Evolutionary conservation across 768 basidiomycete genomes (phyloP), one percentile per base, ranked within the genome.

Genomic region (Lactarius hengduanensis): DNA sequence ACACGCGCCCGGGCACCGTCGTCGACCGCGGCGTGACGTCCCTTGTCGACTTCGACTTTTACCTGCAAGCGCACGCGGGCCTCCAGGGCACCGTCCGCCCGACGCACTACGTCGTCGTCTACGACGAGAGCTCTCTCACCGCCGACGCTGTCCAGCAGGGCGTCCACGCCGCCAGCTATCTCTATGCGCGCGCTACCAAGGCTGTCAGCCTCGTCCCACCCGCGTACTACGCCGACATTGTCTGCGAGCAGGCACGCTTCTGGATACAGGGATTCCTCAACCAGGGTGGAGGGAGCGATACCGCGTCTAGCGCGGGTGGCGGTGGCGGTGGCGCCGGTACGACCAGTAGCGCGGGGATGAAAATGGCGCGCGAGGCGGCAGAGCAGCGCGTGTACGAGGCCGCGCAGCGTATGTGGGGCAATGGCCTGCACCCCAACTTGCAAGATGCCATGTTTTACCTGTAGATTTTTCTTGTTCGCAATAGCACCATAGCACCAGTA

Each of bases 181-280:
- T 91, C 16, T 95, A 91, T 70, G 91, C 89, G 0, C 84, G 92
- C 4, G 91, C 92, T 0, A 95, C 91, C 3, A 89, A 90, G 71
- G 88, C 91, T 0, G 93, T 95, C 36, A 91, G 89, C 72, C 78
- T 94, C 28, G 81, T 92, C 13, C 91, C 92, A 0, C 83, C 91
- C 0, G 91, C 91, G 0, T 91, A 91, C 72, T 92, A 91, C 70
- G 88, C 90, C 8, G 91, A 93, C 76, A 76, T 93, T 59, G 92
- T 90, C 1, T 92, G 91, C 73, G 91, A 94, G 76, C 80, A 92
- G 11, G 92, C 88, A 0, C 77, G 91, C 43, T 88, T 81, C 72
- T 94, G 92, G 72, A 70, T 94, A 47, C 90, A 92, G 67, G 86
- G 88, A 0, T 86, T 91, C 59, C 74, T 93, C 74, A 83, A 78